Evolutionary conservation across 2,329 filamentous ascomycete species (phyloP).

Genomic region (Aspergillus glaucus): DNA sequence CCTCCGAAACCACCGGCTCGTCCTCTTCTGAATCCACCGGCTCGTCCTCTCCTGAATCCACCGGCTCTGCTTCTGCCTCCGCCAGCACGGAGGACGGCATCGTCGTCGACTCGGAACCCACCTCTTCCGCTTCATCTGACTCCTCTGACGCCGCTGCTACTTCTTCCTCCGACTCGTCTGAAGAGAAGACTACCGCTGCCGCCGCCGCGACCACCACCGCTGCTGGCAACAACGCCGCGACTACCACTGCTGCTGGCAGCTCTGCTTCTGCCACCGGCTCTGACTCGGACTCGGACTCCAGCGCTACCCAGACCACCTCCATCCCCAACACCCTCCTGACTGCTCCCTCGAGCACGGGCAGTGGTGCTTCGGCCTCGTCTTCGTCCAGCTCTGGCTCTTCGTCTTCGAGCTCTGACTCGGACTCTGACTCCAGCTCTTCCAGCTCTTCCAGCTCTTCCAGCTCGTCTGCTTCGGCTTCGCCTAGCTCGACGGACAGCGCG

Average conservation of each 20-base stretch:
- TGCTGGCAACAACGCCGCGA: background rate
- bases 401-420: slow-evolving; percentile 4
- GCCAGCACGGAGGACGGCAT: background rate
- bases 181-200: background rate
- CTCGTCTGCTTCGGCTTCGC: background rate
- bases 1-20: slow-evolving; percentile 5
- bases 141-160: background rate
- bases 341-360: slow-evolving; percentile 8
- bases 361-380: slow-evolving; percentile 1
- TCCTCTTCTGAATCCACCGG: background rate
- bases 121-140: too few relatives aligned
- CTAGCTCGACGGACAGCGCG: background rate
- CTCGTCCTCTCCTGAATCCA: background rate
- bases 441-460: background rate
- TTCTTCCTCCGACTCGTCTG: background rate
- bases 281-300: background rate
- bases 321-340: slow-evolving; percentile 15
- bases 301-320: slow-evolving; percentile 4
- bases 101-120: too few relatives aligned
- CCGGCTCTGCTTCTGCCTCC: background rate
- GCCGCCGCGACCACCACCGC: background rate
- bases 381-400: slow-evolving; percentile 8
- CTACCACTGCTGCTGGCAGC: background rate
- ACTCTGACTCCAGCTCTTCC: background rate
- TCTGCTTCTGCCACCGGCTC: background rate